These are phyloP conservation scores for Botrytis fragariae DNA, from an alignment of 2,329 filamentous ascomycete species.

Conservation along the genomic window DNA sequence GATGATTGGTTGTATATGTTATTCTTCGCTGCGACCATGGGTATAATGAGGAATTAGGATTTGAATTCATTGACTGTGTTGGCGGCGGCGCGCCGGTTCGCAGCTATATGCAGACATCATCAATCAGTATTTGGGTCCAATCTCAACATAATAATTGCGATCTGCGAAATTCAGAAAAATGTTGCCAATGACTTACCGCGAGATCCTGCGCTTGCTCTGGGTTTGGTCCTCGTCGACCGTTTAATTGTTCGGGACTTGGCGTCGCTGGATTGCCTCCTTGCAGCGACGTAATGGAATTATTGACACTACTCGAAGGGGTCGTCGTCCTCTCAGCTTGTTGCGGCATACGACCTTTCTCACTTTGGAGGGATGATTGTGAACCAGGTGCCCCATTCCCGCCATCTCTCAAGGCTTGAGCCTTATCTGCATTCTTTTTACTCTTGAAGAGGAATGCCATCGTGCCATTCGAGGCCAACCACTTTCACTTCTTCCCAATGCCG, in stretches of 20 bases:
- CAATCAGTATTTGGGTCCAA: constrained; percentile 14
- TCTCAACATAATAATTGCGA: constrained; percentile 5
- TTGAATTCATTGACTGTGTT: constrained; percentile 40
- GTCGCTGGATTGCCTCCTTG: constrained; percentile 41
- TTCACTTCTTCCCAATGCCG: constrained; percentile 19
- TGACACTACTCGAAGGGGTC: constrained; percentile 55
- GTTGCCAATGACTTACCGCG: constrained; percentile 38
- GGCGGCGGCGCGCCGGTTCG: constrained; percentile 49
- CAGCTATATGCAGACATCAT: constrained; percentile 42
- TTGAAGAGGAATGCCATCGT: constrained; percentile 81
- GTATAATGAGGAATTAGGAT: constrained; percentile 78
- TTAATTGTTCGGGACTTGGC: constrained; percentile 45
- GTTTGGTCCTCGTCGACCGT: constrained; percentile 55
- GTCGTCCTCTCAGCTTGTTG: constrained; percentile 54
- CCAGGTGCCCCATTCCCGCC: constrained; percentile 30
- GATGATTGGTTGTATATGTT: constrained; percentile 77
- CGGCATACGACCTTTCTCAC: constrained; percentile 42
- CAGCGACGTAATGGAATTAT: constrained; percentile 64
- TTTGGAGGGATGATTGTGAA: constrained; percentile 49
- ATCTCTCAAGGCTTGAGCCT: constrained; percentile 46
- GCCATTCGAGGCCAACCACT: constrained; percentile 38
- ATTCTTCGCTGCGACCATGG: constrained; percentile 92
- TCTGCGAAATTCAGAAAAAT: constrained; percentile 1
- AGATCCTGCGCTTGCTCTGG: constrained; percentile 39
- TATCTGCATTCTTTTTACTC: constrained; percentile 73